Base-by-base conservation (phyloP, 2,329 filamentous ascomycete genomes). In the Fusarium nanum region DNA sequence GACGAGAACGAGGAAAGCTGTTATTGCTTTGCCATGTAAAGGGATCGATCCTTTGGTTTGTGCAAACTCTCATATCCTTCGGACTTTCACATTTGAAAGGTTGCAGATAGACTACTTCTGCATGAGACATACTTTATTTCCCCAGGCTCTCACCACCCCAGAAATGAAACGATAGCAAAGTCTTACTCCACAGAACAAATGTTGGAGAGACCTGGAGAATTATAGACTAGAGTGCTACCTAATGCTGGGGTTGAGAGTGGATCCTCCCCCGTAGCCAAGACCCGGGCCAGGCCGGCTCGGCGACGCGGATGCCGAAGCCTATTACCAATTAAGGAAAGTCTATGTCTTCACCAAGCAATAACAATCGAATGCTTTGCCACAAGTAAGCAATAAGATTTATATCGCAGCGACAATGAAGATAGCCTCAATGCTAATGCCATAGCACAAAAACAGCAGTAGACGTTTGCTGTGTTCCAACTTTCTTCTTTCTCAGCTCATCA, bases 221-320 rank as follows among this genome's bases (percentile, higher is more conserved):
- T 8, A 27, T n/a, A 22, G 40, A 42, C 48, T 23, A 49, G 32
- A 60, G 27, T 34, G 25, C 27, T 48, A 67, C n/a, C 22, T 28
- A 52, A 22, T 61, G 52, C 47, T 42, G 57, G 67, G 61, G 45
- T 44, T 23, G 41, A 27, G 40, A 56, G 67, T 70, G 67, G 67
- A 53, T 50, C 42, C 22, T 40, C 22, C 27, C 47, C 66, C 44
- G 34, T 28, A 57, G 56, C 56, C 64, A 69, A 58, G 61, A 53
- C 37, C 68, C 68, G 68, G 68, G 64, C 54, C 55, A 70, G 58
- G 65, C 68, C 68, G 68, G 46, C 67, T 70, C 56, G 67, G 67
- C 67, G 57, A 65, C 56, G 54, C 61, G 56, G 41, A 56, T 48
- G 56, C 60, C 56, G 58, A 53, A 49, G 14, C n/a, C 40, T 22